Conservation (phyloP, 495 filamentous ascomycete genomes). For the Talaromyces adpressus region DNA sequence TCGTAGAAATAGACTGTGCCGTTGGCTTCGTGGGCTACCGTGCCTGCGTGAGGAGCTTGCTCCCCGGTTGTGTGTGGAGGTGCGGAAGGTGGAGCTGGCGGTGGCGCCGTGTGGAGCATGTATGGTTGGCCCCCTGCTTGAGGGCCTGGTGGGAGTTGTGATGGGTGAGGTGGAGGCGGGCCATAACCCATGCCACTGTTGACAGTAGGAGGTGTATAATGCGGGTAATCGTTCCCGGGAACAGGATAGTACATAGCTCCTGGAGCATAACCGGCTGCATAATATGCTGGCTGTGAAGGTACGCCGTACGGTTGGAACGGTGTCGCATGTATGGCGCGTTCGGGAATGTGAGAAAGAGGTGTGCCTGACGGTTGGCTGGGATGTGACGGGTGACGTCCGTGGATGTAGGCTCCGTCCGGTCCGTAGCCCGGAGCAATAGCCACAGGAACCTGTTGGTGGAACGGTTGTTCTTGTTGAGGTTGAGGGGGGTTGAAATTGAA, state of each 20-base stretch:
- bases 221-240: conserved; percentile 28
- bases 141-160: neutral
- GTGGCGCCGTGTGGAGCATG: conserved; percentile 27
- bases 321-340: conserved; percentile 86
- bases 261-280: conserved; percentile 49
- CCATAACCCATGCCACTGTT: conserved; percentile 11
- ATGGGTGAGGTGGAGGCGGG: conserved; percentile 16
- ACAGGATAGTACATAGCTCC: conserved; percentile 48
- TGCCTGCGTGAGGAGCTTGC: conserved; percentile 49
- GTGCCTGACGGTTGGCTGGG: conserved; percentile 76
- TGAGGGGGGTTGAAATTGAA: conserved; percentile 64
- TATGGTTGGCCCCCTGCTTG: conserved; percentile 5
- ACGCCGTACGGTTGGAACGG: conserved; percentile 79
- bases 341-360: conserved; percentile 88
- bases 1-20: conserved; percentile 96
- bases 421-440: conserved; percentile 52
- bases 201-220: conserved; percentile 39
- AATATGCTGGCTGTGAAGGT: conserved; percentile 51
- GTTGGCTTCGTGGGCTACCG: conserved; percentile 85
- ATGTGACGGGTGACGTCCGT: conserved; percentile 66
- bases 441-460: conserved; percentile 82
- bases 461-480: conserved; percentile 71
- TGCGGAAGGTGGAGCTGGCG: conserved; percentile 39
- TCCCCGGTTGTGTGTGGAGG: conserved; percentile 37
- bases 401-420: conserved; percentile 45